Conservation (phyloP, 331 rosid genomes). For the Arachis monticola region DNA sequence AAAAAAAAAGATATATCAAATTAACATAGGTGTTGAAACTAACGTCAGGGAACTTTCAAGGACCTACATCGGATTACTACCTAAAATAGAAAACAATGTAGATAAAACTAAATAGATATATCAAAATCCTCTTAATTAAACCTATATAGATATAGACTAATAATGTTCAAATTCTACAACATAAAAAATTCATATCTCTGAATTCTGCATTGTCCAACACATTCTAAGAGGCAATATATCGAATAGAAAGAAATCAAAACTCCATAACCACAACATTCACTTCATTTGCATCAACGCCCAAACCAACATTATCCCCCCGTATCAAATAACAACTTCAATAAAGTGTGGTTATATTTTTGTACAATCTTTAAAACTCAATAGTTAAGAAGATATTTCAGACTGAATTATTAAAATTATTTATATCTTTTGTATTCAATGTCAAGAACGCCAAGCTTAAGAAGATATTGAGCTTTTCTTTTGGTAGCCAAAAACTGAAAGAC, state of each 20-base stretch:
- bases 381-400: too few relatives aligned
- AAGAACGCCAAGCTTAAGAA: constrained; percentile 64
- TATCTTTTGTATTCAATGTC: constrained; percentile 85
- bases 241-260: neutral
- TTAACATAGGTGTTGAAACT: constrained; percentile 10
- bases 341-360: too few relatives aligned
- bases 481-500: constrained; percentile 77
- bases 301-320: neutral
- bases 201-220: constrained; percentile 35
- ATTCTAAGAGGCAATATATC: constrained; percentile 7
- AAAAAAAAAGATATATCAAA: neutral
- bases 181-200: neutral
- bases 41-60: neutral
- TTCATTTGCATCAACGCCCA: constrained; percentile 29
- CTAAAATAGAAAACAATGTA: constrained; percentile 15
- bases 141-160: constrained; percentile 35
- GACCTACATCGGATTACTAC: constrained; percentile 1
- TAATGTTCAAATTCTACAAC: constrained; percentile 19
- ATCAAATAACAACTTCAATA: constrained; percentile 1
- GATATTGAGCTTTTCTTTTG: constrained; percentile 45
- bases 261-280: constrained; percentile 12
- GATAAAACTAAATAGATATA: neutral
- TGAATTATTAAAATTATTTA: neutral
- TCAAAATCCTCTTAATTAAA: too few relatives aligned
- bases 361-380: too few relatives aligned